Percentiles rank a stretch among this genome's conserved stretches.
Conservation (phyloP, 1,284 basidiomycete species). For the Meripilus lineatus region DNA sequence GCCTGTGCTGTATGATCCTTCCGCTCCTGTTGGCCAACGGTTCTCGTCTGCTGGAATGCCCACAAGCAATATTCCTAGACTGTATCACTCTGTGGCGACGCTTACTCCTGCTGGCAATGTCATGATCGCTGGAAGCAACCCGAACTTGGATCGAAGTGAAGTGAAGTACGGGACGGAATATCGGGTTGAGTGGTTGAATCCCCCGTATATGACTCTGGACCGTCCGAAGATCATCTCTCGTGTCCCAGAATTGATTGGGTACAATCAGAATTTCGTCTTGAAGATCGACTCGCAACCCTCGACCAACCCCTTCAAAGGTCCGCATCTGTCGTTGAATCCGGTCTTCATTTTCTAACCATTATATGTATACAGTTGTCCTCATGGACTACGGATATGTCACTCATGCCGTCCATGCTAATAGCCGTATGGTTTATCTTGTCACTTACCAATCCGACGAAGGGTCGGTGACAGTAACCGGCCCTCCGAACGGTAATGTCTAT, state of each 20-base stretch:
- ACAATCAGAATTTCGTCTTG: slow-evolving; percentile 27
- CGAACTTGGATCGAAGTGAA: slow-evolving; percentile 74
- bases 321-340: slow-evolving; percentile 27
- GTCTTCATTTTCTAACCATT: neutral
- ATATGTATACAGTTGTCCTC: slow-evolving; percentile 46
- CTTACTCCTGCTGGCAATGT: slow-evolving; percentile 65
- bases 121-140: slow-evolving; percentile 81
- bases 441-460: slow-evolving; percentile 31
- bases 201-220: slow-evolving; percentile 60
- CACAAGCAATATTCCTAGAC: slow-evolving; percentile 64
- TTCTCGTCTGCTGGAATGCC: slow-evolving; percentile 63
- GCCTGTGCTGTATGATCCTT: slow-evolving; percentile 73
- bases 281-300: slow-evolving; percentile 37
- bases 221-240: slow-evolving; percentile 49
- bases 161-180: slow-evolving; percentile 73
- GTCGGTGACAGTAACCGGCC: slow-evolving; percentile 46
- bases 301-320: slow-evolving; percentile 32
- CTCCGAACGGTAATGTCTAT: slow-evolving; percentile 61
- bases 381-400: slow-evolving; percentile 80
- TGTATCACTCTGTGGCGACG: slow-evolving; percentile 82
- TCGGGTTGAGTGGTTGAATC: slow-evolving; percentile 70
- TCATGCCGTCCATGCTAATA: slow-evolving; percentile 75
- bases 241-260: slow-evolving; percentile 34
- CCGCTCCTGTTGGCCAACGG: slow-evolving; percentile 52
- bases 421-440: slow-evolving; percentile 66